phyloP scores from a whole-genome alignment of 768 basidiomycete genomes.

The Pleurotus pulmonarius region DNA sequence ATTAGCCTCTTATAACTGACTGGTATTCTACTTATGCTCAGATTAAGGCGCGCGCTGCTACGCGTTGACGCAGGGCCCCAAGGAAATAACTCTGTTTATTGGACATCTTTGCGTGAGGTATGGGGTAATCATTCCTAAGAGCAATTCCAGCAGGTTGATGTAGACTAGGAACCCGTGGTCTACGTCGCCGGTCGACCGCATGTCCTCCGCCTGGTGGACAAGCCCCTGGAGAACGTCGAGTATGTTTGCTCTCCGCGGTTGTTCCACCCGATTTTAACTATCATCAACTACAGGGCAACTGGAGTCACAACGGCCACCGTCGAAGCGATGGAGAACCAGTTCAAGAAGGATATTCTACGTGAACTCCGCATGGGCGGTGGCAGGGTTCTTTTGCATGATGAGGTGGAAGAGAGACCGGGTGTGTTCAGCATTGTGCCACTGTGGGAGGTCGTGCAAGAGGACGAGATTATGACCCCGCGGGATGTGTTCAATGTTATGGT shows the following conservation, averaged over 20 bases:
- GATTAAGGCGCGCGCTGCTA: constrained; percentile 72
- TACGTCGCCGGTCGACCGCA: constrained; percentile 86
- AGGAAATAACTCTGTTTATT: constrained; percentile 74
- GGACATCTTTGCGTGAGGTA: constrained; percentile 95
- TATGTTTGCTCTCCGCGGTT: constrained; percentile 33
- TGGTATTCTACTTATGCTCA: constrained; percentile 21
- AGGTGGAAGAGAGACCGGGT: constrained; percentile 90
- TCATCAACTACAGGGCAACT: constrained; percentile 62
- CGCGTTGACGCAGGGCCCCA: constrained; percentile 78
- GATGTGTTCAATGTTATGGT: constrained; percentile 76
- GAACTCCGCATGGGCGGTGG: constrained; percentile 75
- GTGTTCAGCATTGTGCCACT: constrained; percentile 88
- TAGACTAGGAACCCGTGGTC: constrained; percentile 79
- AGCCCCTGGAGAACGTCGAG: constrained; percentile 94
- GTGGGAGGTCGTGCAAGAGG: constrained; percentile 84
- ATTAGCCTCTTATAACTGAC: not conserved
- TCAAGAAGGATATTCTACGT: constrained; percentile 83
- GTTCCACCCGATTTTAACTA: not conserved
- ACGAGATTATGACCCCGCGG: constrained; percentile 84
- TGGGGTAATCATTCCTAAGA: constrained; percentile 8
- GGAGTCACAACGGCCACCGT: constrained; percentile 89
- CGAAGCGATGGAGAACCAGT: constrained; percentile 83
- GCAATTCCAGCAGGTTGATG: constrained; percentile 2
- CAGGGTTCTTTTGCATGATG: constrained; percentile 88
- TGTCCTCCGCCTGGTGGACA: constrained; percentile 82